These are phyloP conservation scores for Phlebopus sp. DNA, from an alignment of 1,284 basidiomycete species.

Conservation along the genomic window DNA sequence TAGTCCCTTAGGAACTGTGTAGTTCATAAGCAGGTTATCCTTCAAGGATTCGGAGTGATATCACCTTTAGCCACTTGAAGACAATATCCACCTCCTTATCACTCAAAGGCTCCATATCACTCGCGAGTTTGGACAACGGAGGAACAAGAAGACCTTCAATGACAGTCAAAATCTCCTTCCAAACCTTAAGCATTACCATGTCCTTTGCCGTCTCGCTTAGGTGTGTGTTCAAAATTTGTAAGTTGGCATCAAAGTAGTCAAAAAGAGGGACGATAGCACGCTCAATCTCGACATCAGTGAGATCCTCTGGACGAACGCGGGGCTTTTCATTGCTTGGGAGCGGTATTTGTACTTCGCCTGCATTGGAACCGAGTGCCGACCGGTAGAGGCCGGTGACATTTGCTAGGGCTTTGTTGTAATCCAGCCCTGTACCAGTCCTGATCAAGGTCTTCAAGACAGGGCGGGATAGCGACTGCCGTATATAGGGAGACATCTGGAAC, in stretches of 20 bases:
- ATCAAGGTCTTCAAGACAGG: constrained; percentile 73
- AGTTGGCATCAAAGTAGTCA: constrained; percentile 95
- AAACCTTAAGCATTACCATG: constrained; percentile 90
- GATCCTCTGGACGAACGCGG: constrained; percentile 65
- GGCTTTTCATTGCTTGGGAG: constrained; percentile 70
- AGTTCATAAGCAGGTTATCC: constrained; percentile 4
- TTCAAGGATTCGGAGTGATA: neutral
- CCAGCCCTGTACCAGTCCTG: constrained; percentile 64
- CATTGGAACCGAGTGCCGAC: constrained; percentile 60
- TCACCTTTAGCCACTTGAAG: constrained; percentile 94
- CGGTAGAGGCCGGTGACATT: constrained; percentile 82
- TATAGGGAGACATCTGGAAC: constrained; percentile 87
- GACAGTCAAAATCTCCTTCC: constrained; percentile 93
- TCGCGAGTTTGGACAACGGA: constrained; percentile 84
- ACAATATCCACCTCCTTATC: constrained; percentile 98
- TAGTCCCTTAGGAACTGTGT: constrained; percentile 87
- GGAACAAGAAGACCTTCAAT: constrained; percentile 92
- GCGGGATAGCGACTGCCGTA: constrained; percentile 87
- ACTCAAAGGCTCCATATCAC: constrained; percentile 86
- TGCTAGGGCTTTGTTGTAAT: constrained; percentile 82
- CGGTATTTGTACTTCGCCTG: constrained; percentile 76
- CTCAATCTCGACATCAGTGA: constrained; percentile 94
- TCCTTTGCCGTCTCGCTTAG: constrained; percentile 85
- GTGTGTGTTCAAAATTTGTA: constrained; percentile 89
- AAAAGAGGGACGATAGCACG: constrained; percentile 89